Percentiles rank a stretch among this genome's conserved stretches.
phyloP scores from a whole-genome alignment of 192 early-diverging fungal genomes.

The Backusella sp. region DNA sequence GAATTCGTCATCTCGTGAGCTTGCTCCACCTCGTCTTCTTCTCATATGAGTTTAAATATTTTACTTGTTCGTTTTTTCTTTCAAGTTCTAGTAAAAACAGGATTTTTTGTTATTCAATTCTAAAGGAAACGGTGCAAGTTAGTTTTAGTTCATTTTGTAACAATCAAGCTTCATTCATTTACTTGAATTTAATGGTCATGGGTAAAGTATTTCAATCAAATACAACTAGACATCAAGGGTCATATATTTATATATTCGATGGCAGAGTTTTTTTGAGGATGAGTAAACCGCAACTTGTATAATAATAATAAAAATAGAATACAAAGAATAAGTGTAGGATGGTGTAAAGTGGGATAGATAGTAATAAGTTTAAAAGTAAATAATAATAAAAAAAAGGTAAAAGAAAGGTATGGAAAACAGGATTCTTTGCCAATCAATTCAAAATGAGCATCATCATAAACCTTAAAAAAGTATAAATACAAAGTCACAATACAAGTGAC shows the following conservation, averaged over 20 bases:
- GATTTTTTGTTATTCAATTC: neutral
- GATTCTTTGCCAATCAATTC: neutral
- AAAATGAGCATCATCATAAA: neutral
- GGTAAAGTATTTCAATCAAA: neutral
- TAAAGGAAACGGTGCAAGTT: neutral
- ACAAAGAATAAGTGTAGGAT: neutral
- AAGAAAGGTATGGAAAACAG: neutral
- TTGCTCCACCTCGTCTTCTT: conserved; percentile 6
- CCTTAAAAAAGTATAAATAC: neutral
- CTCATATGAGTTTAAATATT: neutral
- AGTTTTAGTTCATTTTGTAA: neutral
- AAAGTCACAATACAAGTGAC: neutral
- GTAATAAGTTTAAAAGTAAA: neutral
- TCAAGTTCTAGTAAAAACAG: neutral
- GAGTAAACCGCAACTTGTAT: neutral
- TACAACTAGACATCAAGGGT: neutral
- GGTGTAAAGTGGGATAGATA: neutral
- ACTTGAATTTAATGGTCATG: conserved; percentile 2
- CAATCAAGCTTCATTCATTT: neutral
- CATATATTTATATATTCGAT: neutral
- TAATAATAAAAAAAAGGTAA: neutral
- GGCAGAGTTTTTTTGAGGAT: neutral
- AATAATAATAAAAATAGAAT: neutral
- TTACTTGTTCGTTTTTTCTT: neutral
- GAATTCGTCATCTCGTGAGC: conserved; percentile 10